phyloP scores from a whole-genome alignment of 2,329 filamentous ascomycete species.

The Botrytis squamosa region DNA sequence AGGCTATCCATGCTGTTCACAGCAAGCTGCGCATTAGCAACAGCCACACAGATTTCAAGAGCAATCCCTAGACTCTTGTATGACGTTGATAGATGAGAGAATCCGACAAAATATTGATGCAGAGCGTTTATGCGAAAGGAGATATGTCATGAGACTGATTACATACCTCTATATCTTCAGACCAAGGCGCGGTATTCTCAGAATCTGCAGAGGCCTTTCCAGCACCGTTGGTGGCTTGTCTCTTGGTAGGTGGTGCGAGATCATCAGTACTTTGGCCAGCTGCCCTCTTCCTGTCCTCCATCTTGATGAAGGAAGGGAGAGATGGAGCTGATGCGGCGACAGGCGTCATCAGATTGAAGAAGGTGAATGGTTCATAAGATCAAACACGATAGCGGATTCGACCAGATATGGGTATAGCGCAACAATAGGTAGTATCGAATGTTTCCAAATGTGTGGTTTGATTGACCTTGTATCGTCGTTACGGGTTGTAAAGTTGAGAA shows the following conservation, averaged over 20 bases:
- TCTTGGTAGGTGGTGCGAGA: constrained; percentile 84
- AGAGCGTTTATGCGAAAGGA: constrained; percentile 5
- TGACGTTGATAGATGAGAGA: constrained; percentile 28
- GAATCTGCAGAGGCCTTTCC: constrained; percentile 60
- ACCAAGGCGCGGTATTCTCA: constrained; percentile 60
- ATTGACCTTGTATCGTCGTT: constrained; percentile 23
- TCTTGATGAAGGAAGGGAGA: constrained; percentile 85
- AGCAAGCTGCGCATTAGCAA: constrained; percentile 49
- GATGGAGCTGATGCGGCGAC: constrained; percentile 46
- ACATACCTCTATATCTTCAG: constrained; percentile 73
- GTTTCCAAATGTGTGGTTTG: background rate
- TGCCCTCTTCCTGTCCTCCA: constrained; percentile 99
- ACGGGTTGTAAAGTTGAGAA: constrained; percentile 14
- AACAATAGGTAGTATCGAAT: background rate
- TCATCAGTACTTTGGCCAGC: constrained; percentile 67
- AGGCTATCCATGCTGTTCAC: constrained; percentile 44
- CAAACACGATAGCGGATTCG: background rate
- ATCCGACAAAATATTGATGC: constrained; percentile 24
- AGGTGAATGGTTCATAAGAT: constrained; percentile 20
- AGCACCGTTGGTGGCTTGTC: constrained; percentile 87
- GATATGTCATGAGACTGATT: constrained; percentile 21
- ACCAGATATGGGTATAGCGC: constrained; percentile 21
- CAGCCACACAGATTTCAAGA: constrained; percentile 35
- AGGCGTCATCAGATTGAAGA: constrained; percentile 57
- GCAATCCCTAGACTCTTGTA: constrained; percentile 24